Percentiles rank a stretch among this genome's conserved stretches.
These are phyloP conservation scores for Fusarium sambucinum DNA, from an alignment of 2,329 filamentous ascomycete species.

Conservation along the genomic window DNA sequence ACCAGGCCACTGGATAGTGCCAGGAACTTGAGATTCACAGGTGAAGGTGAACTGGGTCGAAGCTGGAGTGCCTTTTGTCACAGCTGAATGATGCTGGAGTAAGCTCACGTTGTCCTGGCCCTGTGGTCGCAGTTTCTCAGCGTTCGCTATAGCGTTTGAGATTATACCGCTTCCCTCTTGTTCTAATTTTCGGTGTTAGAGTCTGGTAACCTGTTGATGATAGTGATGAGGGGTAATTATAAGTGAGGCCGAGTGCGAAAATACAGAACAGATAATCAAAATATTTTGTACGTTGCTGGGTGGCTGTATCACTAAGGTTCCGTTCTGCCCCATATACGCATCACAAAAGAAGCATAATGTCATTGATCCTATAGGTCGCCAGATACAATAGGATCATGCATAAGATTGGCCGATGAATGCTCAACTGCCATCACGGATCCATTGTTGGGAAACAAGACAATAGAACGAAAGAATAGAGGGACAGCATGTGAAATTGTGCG, in stretches of 20 bases:
- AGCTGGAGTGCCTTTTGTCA: conserved; percentile 71
- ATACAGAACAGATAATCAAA: neutral
- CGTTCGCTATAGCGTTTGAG: conserved; percentile 90
- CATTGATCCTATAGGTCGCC: neutral
- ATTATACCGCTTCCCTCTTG: conserved; percentile 80
- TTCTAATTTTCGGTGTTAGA: conserved; percentile 42
- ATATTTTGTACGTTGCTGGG: neutral
- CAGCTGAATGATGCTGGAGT: conserved; percentile 74
- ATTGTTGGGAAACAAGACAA: no score
- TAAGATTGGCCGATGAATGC: neutral
- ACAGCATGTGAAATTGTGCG: neutral
- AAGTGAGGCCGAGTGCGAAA: neutral
- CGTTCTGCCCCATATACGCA: neutral
- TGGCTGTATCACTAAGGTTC: conserved; percentile 3
- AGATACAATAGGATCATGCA: neutral
- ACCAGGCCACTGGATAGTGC: conserved; percentile 80
- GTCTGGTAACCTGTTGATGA: neutral
- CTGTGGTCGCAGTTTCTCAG: conserved; percentile 74
- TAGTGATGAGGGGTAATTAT: neutral
- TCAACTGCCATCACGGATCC: neutral
- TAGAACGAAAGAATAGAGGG: neutral
- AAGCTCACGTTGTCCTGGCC: conserved; percentile 85
- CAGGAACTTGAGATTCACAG: conserved; percentile 89
- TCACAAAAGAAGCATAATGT: neutral
- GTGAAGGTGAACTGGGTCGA: conserved; percentile 97